Percentiles rank a stretch among this genome's conserved stretches.
phyloP scores from a whole-genome alignment of 2,329 filamentous ascomycete genomes.

The Epichloe hybrida region DNA sequence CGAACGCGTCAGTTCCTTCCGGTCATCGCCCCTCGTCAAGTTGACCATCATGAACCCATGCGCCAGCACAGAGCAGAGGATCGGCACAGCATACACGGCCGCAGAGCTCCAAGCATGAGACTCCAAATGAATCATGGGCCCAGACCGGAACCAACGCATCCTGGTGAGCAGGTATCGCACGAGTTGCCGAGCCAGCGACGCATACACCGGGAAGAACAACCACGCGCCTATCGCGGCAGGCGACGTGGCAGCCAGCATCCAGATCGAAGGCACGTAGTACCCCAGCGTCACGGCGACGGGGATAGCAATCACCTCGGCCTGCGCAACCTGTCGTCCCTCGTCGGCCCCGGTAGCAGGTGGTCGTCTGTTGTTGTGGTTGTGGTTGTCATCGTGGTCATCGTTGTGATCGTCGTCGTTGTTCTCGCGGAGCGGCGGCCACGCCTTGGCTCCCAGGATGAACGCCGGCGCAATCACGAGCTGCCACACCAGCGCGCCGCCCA shows the following conservation, averaged over 20 bases:
- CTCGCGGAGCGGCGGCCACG: constrained; percentile 12
- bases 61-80: constrained; percentile 28
- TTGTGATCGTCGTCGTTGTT: not conserved
- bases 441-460: constrained; percentile 29
- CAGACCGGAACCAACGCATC: constrained; percentile 14
- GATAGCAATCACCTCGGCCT: constrained; percentile 44
- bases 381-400: no score
- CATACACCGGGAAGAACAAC: constrained; percentile 39
- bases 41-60: constrained; percentile 30
- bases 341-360: not conserved
- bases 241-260: constrained; percentile 27
- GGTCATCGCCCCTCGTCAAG: constrained; percentile 27
- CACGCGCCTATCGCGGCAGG: constrained; percentile 28
- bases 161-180: constrained; percentile 17
- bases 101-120: constrained; percentile 23
- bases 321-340: constrained; percentile 16
- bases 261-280: constrained; percentile 30
- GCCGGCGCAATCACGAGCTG: constrained; percentile 36
- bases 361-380: no score
- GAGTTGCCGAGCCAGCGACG: constrained; percentile 27
- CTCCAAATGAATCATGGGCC: constrained; percentile 27
- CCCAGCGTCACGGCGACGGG: constrained; percentile 34
- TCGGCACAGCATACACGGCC: constrained; percentile 31
- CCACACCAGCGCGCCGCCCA: constrained; percentile 38
- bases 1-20: constrained; percentile 35